phyloP scores from a whole-genome alignment of 2,329 filamentous ascomycete genomes.

The Alternaria atra region DNA sequence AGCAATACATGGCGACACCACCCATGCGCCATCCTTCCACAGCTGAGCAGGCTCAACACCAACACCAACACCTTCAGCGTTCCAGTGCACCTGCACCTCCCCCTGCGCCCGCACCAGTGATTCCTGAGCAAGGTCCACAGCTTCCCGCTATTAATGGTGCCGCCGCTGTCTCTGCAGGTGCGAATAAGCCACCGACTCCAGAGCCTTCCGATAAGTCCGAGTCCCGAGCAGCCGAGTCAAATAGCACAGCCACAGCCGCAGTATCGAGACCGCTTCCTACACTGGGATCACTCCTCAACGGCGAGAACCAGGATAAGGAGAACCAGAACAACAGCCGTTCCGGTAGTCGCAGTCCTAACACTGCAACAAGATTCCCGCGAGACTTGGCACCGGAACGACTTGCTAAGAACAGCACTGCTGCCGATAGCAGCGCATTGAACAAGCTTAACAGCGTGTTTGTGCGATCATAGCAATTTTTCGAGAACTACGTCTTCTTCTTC shows the following conservation, averaged over 20 bases:
- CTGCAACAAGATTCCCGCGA: slow-evolving; percentile 38
- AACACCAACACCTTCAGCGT: slow-evolving; percentile 40
- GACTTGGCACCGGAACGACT: slow-evolving; percentile 46
- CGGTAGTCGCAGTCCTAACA: slow-evolving; percentile 54
- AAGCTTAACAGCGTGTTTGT: slow-evolving; percentile 49
- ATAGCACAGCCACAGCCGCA: slow-evolving; percentile 30
- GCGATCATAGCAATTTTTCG: slow-evolving; percentile 27
- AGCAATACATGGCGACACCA: slow-evolving; percentile 48
- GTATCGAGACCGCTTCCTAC: slow-evolving; percentile 58
- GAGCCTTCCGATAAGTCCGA: slow-evolving; percentile 52
- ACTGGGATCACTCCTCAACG: slow-evolving; percentile 46
- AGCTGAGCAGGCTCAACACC: slow-evolving; percentile 52
- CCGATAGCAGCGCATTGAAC: slow-evolving; percentile 43
- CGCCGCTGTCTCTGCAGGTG: slow-evolving; percentile 27
- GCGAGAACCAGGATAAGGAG: slow-evolving; percentile 37
- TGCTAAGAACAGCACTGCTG: slow-evolving; percentile 43
- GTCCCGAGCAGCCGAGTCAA: slow-evolving; percentile 52
- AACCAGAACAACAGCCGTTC: slow-evolving; percentile 50
- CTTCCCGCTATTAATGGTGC: slow-evolving; percentile 47
- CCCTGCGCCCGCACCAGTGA: slow-evolving; percentile 25
- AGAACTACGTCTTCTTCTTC: background rate
- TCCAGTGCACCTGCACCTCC: slow-evolving; percentile 27
- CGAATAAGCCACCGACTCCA: slow-evolving; percentile 43
- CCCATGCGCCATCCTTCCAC: slow-evolving; percentile 54
- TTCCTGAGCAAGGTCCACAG: slow-evolving; percentile 48